These are phyloP conservation scores for Pyronema omphalodes DNA, from an alignment of 495 filamentous ascomycete genomes.

Conservation along the genomic window DNA sequence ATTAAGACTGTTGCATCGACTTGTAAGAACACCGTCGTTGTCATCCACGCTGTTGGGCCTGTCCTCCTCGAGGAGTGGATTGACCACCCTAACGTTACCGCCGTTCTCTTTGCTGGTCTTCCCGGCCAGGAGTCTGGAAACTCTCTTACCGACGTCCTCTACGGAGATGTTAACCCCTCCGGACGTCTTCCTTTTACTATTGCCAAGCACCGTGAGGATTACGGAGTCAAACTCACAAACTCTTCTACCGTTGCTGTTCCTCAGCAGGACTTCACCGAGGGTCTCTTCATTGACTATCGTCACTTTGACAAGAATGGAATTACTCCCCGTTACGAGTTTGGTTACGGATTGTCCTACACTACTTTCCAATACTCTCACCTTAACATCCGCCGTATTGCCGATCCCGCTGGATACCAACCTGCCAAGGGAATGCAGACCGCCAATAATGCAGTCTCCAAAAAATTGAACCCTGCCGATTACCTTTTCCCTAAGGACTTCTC, in stretches of 20 bases:
- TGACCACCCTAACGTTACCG: constrained; percentile 77
- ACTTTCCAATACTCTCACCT: constrained; percentile 32
- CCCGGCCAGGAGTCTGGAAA: constrained; percentile 88
- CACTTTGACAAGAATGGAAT: constrained; percentile 59
- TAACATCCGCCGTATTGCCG: constrained; percentile 16
- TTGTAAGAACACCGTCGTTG: constrained; percentile 82
- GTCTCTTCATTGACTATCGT: constrained; percentile 88
- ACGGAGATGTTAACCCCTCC: constrained; percentile 70
- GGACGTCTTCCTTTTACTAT: constrained; percentile 81
- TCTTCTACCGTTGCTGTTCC: constrained; percentile 58
- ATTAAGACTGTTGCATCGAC: constrained; percentile 55
- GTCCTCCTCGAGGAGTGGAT: constrained; percentile 63
- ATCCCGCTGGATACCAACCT: constrained; percentile 31
- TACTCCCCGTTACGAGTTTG: constrained; percentile 76
- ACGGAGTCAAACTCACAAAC: constrained; percentile 58
- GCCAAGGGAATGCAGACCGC: constrained; percentile 39
- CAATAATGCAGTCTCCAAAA: constrained; percentile 29
- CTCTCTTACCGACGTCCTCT: constrained; percentile 77
- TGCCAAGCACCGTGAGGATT: constrained; percentile 53
- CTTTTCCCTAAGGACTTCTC: constrained; percentile 49
- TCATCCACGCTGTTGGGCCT: constrained; percentile 72
- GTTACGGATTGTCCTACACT: constrained; percentile 70
- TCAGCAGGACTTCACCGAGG: constrained; percentile 69
- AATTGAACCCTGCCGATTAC: constrained; percentile 34
- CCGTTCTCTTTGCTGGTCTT: constrained; percentile 82